These are phyloP conservation scores for Colletotrichum plurivorum DNA, from an alignment of 2,329 filamentous ascomycete species.

Conservation along the genomic window DNA sequence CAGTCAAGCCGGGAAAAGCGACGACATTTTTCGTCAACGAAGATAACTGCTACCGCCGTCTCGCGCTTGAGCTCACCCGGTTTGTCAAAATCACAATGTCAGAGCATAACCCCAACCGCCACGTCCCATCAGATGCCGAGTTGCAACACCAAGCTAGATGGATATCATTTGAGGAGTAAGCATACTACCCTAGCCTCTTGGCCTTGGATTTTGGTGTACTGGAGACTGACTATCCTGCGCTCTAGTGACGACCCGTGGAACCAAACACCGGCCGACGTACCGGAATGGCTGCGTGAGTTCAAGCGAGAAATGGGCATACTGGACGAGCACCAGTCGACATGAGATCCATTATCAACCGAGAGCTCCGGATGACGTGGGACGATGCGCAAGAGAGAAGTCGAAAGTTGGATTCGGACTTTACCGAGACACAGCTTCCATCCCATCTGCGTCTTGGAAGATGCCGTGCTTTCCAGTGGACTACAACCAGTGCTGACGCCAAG, in stretches of 20 bases:
- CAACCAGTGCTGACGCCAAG: too few relatives aligned
- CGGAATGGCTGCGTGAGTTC: constrained; percentile 47
- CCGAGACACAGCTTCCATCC: too few relatives aligned
- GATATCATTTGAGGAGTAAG: constrained; percentile 50
- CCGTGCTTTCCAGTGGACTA: too few relatives aligned
- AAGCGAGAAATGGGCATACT: constrained; percentile 32
- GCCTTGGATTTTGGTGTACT: not conserved
- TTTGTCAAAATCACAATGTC: constrained; percentile 46
- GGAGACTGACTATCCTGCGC: not conserved
- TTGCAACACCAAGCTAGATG: constrained; percentile 51
- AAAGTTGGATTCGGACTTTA: too few relatives aligned
- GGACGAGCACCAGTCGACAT: not conserved
- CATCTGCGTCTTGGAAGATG: too few relatives aligned
- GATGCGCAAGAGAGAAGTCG: too few relatives aligned
- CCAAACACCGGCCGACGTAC: constrained; percentile 54
- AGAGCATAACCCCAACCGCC: constrained; percentile 47
- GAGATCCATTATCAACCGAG: too few relatives aligned
- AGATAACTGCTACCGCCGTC: constrained; percentile 45
- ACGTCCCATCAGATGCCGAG: constrained; percentile 52
- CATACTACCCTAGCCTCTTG: not conserved
- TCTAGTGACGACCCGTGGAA: constrained; percentile 55
- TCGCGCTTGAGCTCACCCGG: constrained; percentile 41
- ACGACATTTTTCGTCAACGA: constrained; percentile 43
- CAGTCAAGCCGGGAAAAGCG: not conserved
- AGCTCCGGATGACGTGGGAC: too few relatives aligned